phyloP scores from a whole-genome alignment of 2,329 filamentous ascomycete species.

The Waltergamsia citrina region DNA sequence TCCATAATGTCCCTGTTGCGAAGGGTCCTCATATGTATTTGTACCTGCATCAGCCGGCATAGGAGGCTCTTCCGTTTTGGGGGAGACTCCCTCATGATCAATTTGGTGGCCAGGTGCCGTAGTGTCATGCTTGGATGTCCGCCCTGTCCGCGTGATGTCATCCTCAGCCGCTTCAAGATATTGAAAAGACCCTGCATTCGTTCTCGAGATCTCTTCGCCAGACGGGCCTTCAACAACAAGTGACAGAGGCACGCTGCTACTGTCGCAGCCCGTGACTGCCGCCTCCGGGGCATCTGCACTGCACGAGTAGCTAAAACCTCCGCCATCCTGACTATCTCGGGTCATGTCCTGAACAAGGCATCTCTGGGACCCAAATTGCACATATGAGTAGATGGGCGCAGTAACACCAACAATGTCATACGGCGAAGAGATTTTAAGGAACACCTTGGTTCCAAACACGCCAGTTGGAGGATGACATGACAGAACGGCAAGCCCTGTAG shows the following conservation, averaged over 20 bases:
- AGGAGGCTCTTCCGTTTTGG: constrained; percentile 30
- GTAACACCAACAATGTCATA: constrained; percentile 59
- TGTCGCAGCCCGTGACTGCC: constrained; percentile 38
- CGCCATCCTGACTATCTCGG: constrained; percentile 48
- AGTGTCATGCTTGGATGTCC: constrained; percentile 25
- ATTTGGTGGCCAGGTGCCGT: constrained; percentile 22
- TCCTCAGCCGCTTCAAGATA: constrained; percentile 40
- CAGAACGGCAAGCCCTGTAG: constrained; percentile 51
- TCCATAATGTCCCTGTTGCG: constrained; percentile 29
- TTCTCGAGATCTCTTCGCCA: constrained; percentile 43
- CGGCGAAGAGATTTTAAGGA: constrained; percentile 64
- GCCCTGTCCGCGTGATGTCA: constrained; percentile 27
- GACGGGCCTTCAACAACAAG: constrained; percentile 41
- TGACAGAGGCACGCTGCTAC: constrained; percentile 43
- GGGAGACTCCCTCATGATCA: constrained; percentile 28
- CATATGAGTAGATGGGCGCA: constrained; percentile 45
- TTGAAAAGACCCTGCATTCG: constrained; percentile 34
- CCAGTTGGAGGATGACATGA: constrained; percentile 64
- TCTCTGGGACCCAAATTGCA: constrained; percentile 73
- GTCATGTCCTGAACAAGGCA: constrained; percentile 51
- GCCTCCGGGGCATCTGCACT: constrained; percentile 67
- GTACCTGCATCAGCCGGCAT: constrained; percentile 20
- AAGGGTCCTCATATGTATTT: constrained; percentile 36
- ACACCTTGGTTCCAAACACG: constrained; percentile 58
- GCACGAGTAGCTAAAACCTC: constrained; percentile 59